Percentiles rank a stretch among this genome's conserved stretches.
Conservation (phyloP, 164 flowering plant genomes). For the grape (Vitis vinifera) region DNA sequence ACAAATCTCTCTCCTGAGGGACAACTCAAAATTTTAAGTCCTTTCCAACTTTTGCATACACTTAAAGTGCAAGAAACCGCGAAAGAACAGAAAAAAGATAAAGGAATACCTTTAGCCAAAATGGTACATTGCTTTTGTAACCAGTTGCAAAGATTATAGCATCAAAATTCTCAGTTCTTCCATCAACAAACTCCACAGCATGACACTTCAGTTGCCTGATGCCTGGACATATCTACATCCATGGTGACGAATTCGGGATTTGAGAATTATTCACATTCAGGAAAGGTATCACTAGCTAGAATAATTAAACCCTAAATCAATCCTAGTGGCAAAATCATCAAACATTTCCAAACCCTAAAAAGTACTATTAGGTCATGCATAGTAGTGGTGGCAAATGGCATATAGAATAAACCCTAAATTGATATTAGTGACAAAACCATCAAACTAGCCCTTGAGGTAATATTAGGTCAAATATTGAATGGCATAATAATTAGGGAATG, state of each 20-base stretch:
- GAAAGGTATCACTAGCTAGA: too few relatives aligned
- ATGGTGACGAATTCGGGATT: not conserved
- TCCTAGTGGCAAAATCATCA: too few relatives aligned
- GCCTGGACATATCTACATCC: slow-evolving; percentile 34
- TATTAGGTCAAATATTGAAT: too few relatives aligned
- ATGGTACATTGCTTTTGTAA: slow-evolving; percentile 71
- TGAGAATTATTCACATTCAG: not conserved
- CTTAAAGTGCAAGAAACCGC: not conserved
- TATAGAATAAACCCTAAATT: too few relatives aligned
- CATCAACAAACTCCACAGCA: slow-evolving; percentile 40
- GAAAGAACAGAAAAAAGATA: not conserved
- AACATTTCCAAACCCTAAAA: too few relatives aligned
- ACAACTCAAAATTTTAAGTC: not conserved
- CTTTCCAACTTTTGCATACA: not conserved
- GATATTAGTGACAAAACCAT: too few relatives aligned
- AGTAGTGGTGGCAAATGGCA: too few relatives aligned
- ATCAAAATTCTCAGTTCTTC: slow-evolving; percentile 38
- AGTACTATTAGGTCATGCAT: too few relatives aligned
- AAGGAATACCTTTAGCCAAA: slow-evolving; percentile 58
- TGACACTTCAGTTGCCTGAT: slow-evolving; percentile 27
- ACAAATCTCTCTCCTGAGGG: slow-evolving; percentile 63
- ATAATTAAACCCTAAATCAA: too few relatives aligned
- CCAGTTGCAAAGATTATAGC: slow-evolving; percentile 71
- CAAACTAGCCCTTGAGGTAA: too few relatives aligned
- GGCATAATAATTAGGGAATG: too few relatives aligned